phyloP scores from a whole-genome alignment of 1,284 basidiomycete genomes.

The Trichosporon sp. region DNA sequence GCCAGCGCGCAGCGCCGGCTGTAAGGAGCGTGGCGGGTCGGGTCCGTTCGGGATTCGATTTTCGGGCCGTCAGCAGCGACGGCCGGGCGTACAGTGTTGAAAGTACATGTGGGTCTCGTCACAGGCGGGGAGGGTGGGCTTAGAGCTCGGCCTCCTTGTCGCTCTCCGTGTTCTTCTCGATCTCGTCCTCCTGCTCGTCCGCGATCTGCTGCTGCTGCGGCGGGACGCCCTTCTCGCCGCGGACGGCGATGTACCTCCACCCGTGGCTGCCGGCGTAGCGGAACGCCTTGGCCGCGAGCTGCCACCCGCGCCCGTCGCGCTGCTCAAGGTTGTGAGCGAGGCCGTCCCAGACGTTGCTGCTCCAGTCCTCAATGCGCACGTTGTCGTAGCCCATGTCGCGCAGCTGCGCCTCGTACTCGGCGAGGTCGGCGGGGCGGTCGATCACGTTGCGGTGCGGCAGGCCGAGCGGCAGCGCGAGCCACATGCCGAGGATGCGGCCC shows the following conservation, averaged over 20 bases:
- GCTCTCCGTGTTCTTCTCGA: neutral
- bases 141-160: neutral
- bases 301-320: constrained; percentile 49
- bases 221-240: constrained; percentile 38
- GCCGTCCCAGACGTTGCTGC: constrained; percentile 58
- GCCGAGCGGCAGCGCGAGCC: constrained; percentile 36
- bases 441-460: constrained; percentile 59
- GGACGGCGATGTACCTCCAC: constrained; percentile 59
- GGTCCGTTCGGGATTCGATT: neutral
- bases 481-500: constrained; percentile 18
- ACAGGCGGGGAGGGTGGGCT: too few relatives aligned
- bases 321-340: constrained; percentile 56
- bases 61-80: neutral
- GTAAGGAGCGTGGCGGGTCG: neutral
- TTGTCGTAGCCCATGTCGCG: constrained; percentile 57
- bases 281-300: constrained; percentile 53
- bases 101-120: neutral
- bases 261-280: constrained; percentile 50
- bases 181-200: neutral
- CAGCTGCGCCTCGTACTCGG: constrained; percentile 55
- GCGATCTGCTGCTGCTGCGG: neutral
- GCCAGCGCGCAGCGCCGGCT: too few relatives aligned
- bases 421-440: constrained; percentile 37
- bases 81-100: neutral
- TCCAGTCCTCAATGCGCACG: constrained; percentile 60